These are phyloP conservation scores for Scenedesmus sp. DNA, from an alignment of 163 green algal genomes.

Conservation along the genomic window DNA sequence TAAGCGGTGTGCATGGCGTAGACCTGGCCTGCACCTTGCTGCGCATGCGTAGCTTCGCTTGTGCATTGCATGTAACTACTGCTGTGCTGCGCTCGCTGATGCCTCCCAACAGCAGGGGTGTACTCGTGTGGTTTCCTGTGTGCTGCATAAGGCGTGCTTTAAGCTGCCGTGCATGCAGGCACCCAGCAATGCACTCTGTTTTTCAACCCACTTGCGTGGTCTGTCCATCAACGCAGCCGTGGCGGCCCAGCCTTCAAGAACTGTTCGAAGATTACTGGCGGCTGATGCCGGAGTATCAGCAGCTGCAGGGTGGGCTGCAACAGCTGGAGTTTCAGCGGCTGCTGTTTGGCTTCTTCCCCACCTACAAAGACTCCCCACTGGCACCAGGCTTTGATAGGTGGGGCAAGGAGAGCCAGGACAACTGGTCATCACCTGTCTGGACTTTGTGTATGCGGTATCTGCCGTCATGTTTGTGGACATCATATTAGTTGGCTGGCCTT, in stretches of 20 bases:
- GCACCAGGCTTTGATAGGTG: conserved; percentile 75
- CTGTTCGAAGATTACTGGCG: conserved; percentile 95
- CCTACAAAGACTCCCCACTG: conserved; percentile 86
- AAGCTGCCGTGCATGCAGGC: background rate
- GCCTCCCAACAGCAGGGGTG: background rate
- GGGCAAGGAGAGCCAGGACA: background rate
- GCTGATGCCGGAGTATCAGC: conserved; percentile 90
- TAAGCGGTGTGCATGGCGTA: too few relatives aligned
- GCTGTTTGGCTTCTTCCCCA: conserved; percentile 95
- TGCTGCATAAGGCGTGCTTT: too few relatives aligned
- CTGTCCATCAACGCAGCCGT: conserved; percentile 62
- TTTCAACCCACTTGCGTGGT: background rate
- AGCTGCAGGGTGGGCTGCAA: conserved; percentile 56
- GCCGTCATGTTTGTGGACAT: too few relatives aligned
- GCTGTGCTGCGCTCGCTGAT: too few relatives aligned
- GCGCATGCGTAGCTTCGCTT: background rate
- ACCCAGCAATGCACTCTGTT: background rate
- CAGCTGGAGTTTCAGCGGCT: conserved; percentile 80
- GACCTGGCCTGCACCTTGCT: background rate
- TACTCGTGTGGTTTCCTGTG: too few relatives aligned
- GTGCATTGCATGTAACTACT: too few relatives aligned
- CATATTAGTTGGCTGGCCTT: too few relatives aligned
- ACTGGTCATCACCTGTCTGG: background rate
- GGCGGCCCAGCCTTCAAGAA: conserved; percentile 78
- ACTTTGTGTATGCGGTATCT: too few relatives aligned